Conservation (phyloP, 768 basidiomycete genomes). For the button mushroom (Agaricus bisporus) region DNA sequence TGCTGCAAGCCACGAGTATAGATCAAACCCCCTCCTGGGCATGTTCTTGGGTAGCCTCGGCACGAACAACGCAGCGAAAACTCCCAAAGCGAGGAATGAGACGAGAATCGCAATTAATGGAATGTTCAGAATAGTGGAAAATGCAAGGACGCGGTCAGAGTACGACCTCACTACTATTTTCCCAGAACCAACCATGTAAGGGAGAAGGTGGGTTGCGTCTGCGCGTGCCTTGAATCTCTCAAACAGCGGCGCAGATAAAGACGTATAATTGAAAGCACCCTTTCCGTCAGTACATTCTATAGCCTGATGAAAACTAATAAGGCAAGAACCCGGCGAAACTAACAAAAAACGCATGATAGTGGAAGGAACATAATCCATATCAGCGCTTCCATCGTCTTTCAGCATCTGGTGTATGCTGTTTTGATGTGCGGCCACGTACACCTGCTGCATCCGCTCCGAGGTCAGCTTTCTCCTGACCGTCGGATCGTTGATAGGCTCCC, state of each 20-base stretch:
- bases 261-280: conserved; percentile 32
- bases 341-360: conserved; percentile 25
- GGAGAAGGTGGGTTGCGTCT: conserved; percentile 34
- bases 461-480: conserved; percentile 20
- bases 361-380: conserved; percentile 32
- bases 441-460: conserved; percentile 20
- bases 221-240: conserved; percentile 27
- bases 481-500: conserved; percentile 14
- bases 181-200: conserved; percentile 35
- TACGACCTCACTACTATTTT: conserved; percentile 28
- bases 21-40: conserved; percentile 21
- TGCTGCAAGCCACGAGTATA: conserved; percentile 22
- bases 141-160: conserved; percentile 23
- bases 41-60: conserved; percentile 18
- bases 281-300: conserved; percentile 31
- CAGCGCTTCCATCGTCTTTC: conserved; percentile 33
- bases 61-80: conserved; percentile 23
- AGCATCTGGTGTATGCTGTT: conserved; percentile 32
- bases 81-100: conserved; percentile 22
- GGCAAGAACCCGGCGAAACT: neutral
- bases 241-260: conserved; percentile 26
- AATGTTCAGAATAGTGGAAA: conserved; percentile 18
- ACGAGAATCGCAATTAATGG: conserved; percentile 20
- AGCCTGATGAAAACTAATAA: conserved; percentile 16
- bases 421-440: conserved; percentile 26